phyloP scores from a whole-genome alignment of 73 alveolate species.

The Urostyla sp. region DNA sequence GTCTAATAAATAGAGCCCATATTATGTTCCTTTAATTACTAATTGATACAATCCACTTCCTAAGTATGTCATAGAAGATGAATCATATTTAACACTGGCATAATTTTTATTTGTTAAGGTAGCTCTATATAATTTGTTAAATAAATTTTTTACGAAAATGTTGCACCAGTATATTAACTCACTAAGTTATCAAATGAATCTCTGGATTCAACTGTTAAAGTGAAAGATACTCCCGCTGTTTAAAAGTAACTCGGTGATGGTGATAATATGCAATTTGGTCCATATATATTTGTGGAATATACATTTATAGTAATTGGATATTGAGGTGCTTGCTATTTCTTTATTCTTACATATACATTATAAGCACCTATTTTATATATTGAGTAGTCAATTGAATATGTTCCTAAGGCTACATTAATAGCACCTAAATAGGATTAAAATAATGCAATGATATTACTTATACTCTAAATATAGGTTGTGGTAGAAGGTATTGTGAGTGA shows the following conservation, averaged over 20 bases:
- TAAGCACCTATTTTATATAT: slow-evolving; percentile 13
- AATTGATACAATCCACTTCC: slow-evolving; percentile 33
- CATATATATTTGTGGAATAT: slow-evolving; percentile 3
- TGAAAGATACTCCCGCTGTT: slow-evolving; percentile 43
- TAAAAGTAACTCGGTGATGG: slow-evolving; percentile 6
- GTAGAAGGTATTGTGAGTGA: too few species aligned
- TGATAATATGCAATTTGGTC: slow-evolving; percentile 1
- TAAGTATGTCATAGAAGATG: neutral
- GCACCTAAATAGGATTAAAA: too few species aligned
- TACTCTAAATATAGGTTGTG: too few species aligned
- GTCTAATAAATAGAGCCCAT: slow-evolving; percentile 1
- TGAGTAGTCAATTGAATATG: neutral
- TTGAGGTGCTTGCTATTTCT: slow-evolving; percentile 1
- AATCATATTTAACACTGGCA: neutral
- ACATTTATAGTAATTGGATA: slow-evolving; percentile 5
- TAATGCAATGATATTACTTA: too few species aligned
- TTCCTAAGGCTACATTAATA: too few species aligned
- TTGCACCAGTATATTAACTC: neutral
- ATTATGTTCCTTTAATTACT: too few species aligned
- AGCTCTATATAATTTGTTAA: neutral
- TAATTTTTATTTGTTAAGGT: neutral
- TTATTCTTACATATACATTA: slow-evolving; percentile 9
- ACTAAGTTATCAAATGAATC: slow-evolving; percentile 19
- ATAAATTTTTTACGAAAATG: neutral
- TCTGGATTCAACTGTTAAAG: slow-evolving; percentile 5